Evolutionary conservation across 176 grass and related monocot genomes (phyloP).

Genomic region (Urochloa ruziziensis): DNA sequence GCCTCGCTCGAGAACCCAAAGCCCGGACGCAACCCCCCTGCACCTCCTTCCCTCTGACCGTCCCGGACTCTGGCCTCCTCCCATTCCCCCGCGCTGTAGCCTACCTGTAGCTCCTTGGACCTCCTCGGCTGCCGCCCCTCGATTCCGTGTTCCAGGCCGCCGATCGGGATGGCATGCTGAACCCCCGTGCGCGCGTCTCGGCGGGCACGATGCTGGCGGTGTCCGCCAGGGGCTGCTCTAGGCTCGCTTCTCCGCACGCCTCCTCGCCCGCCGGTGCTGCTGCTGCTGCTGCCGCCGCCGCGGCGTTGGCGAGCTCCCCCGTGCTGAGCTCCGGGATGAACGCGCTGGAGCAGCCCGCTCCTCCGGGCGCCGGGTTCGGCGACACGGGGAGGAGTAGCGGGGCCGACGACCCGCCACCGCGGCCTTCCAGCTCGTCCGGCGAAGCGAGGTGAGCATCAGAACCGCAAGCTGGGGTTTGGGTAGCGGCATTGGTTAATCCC

Average conservation of each 20-base stretch:
- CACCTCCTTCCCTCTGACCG: not conserved
- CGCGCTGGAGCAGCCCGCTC: not conserved
- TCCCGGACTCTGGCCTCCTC: not conserved
- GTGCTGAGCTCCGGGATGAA: conserved; percentile 16
- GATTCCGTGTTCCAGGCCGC: not conserved
- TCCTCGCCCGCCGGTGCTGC: not conserved
- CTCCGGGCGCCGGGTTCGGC: not conserved
- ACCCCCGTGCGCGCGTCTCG: not conserved
- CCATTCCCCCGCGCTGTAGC: not conserved
- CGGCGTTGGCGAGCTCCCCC: conserved; percentile 7
- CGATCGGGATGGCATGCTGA: not conserved
- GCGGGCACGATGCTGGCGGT: conserved; percentile 28
- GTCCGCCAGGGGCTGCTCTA: conserved; percentile 31
- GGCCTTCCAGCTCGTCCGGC: conserved; percentile 12
- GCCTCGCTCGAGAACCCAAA: not conserved
- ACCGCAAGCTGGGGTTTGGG: not conserved
- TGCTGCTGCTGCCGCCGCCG: not conserved
- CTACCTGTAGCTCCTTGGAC: conserved; percentile 19
- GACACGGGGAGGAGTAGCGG: not conserved
- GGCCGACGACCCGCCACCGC: not conserved
- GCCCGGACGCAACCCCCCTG: conserved; percentile 6
- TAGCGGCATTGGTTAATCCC: not conserved
- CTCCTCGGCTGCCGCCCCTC: not conserved
- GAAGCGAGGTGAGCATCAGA: conserved; percentile 17
- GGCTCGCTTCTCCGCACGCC: conserved; percentile 21